Evolutionary conservation across 1,284 basidiomycete species (phyloP), one percentile per base, ranked within the genome.

Genomic region (Puccinia polysora): DNA sequence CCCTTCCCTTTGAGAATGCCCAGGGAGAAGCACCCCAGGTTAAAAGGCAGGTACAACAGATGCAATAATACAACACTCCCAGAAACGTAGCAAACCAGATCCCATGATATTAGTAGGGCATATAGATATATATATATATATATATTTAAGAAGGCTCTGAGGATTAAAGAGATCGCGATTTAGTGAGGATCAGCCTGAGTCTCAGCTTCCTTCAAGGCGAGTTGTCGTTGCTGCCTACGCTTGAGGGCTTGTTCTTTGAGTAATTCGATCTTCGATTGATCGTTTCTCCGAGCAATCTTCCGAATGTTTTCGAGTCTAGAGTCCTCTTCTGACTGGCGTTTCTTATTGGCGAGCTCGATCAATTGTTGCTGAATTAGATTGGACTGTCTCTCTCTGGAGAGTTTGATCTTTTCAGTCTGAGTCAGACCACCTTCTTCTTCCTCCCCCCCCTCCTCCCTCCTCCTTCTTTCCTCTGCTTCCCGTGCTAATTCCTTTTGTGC

Each of bases 341-440:
- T 72, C 36, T 72, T 65, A 36, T 20, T 53, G 30, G 64, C 62
- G 0, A 72, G 32, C 49, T 72, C 60, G 30, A 64, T 56, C n/a
- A 72, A 32, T 58, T 72, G 70, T 56, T 65, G 70, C 36, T 72
- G 60, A 25, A 72, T 32, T 30, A 72, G 28, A n/a, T 32, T n/a
- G 18, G 60, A 72, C 36, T 72, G 70, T 30, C 70, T 47, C 32
- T 72, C 62, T 55, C 70, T 23, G 18, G 70, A 72, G 18, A 72
- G 62, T 20, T 65, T 55, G 12, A 72, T 14, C 58, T 65, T 72
- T 20, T 72, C 70, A 10, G 62, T 53, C 50, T 72, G 60, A 45
- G 50, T 55, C 4, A 72, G n/a, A 6, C 70, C 60, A 25, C 49
- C 60, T 28, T 45, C 60, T 12, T 63, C 70, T 49, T 65, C 70